phyloP scores from a whole-genome alignment of 192 early-diverging fungal species.

The Backusella morwellensis region DNA sequence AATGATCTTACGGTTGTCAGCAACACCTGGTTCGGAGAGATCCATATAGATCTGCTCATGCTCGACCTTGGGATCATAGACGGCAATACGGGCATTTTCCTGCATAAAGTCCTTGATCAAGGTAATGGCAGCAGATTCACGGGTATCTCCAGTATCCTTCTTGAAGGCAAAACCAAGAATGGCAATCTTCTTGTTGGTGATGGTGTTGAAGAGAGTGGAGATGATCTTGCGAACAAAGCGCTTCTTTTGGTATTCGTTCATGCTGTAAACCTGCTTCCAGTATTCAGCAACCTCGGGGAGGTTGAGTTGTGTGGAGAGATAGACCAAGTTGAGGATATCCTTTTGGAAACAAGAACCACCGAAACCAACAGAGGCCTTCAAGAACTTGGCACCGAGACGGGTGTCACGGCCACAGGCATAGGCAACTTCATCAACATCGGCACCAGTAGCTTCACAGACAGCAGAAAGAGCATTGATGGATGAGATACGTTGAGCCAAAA shows the following conservation, averaged over 20 bases:
- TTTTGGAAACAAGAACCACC: constrained; percentile 98
- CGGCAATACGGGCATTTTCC: constrained; percentile 67
- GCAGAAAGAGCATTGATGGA: constrained; percentile 89
- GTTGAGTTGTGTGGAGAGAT: constrained; percentile 77
- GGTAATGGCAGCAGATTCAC: constrained; percentile 87
- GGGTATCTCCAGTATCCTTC: constrained; percentile 90
- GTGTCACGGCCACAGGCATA: constrained; percentile 86
- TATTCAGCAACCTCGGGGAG: constrained; percentile 91
- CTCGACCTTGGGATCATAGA: constrained; percentile 91
- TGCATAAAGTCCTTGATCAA: constrained; percentile 78
- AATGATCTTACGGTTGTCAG: constrained; percentile 45
- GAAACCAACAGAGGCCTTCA: constrained; percentile 91
- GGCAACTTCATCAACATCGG: constrained; percentile 87
- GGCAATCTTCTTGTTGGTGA: constrained; percentile 77
- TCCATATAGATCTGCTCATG: constrained; percentile 67
- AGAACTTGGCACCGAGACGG: constrained; percentile 85
- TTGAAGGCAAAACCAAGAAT: constrained; percentile 93
- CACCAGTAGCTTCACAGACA: constrained; percentile 90
- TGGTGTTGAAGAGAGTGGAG: constrained; percentile 71
- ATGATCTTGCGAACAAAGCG: constrained; percentile 78
- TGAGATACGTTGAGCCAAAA: constrained; percentile 94
- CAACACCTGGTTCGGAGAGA: constrained; percentile 56
- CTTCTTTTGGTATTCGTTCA: constrained; percentile 91
- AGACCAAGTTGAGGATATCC: constrained; percentile 91
- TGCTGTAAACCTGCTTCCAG: constrained; percentile 85